Evolutionary conservation across 2,329 filamentous ascomycete species (phyloP), one percentile per base, ranked within the genome.

Genomic region (Sporothrix schenckii): DNA sequence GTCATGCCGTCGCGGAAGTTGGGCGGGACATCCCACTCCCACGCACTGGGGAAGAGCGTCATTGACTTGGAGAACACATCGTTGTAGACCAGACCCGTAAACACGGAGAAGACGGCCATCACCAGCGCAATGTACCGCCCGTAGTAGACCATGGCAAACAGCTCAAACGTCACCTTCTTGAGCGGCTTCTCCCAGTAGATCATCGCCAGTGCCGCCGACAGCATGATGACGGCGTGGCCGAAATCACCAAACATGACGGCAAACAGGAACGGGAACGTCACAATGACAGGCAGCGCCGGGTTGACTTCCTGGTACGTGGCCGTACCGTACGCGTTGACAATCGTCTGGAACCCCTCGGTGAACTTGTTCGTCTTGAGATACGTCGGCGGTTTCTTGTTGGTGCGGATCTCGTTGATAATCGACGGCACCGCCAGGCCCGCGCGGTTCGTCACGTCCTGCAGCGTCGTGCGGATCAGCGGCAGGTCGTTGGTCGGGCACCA

Each of bases 191-290:
- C 95, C 86, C 90, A 98, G 83, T 97, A 92, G 76, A 99, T 98
- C 93, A 99, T 97, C 70, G 93, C 92, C 70, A 89, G 77, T 16
- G 95, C 92, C 70, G 93, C 92, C 70, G 88, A 79, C 56, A 94
- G 86, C 91, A 99, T 97, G 80, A 99, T 91, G 74, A 90, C 80
- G 74, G 94, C 95, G 78, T 99, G 95, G 67, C 95, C 96, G 71
- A 97, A 90, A 81, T 99, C 95, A 84, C 95, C 96, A 79, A 99
- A 99, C 95, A 99, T 99, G 87, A 99, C 95, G 66, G 95, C 95
- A 79, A 99, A 99, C 73, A 99, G 85, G 85, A 99, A 99, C n/a
- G 96, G 95, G 81, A 99, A 99, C 6, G 95, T 99, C 74, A 99
- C 90, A 75, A 98, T 93, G 67, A 97, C 95, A 50, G 94, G 94